Evolutionary conservation across 2,329 filamentous ascomycete species (phyloP).

Genomic region (Tothia fuscella): DNA sequence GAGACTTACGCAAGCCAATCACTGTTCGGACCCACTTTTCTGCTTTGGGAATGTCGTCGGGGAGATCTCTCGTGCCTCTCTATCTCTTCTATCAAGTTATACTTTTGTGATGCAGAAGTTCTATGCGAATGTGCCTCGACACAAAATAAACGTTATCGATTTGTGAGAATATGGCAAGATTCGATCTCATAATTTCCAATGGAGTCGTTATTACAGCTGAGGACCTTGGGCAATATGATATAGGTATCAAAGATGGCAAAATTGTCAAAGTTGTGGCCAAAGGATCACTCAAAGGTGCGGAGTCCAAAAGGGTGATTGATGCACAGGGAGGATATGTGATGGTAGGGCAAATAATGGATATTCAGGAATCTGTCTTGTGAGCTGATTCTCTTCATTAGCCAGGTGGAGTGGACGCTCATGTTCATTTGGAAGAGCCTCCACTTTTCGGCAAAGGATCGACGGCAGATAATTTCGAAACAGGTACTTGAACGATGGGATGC

Average conservation of each 20-base stretch:
- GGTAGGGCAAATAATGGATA: slow-evolving; percentile 15
- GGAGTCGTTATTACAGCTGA: slow-evolving; percentile 31
- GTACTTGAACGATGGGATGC: slow-evolving; percentile 7
- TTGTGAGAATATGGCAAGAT: slow-evolving; percentile 7
- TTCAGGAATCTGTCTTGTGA: not conserved
- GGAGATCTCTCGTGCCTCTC: too few species aligned
- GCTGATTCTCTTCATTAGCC: slow-evolving; percentile 12
- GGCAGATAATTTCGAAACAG: slow-evolving; percentile 29
- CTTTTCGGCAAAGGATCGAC: slow-evolving; percentile 31
- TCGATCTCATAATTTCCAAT: slow-evolving; percentile 31
- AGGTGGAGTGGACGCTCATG: slow-evolving; percentile 35
- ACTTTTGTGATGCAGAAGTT: too few species aligned
- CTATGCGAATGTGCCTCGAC: too few species aligned
- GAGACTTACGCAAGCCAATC: too few species aligned
- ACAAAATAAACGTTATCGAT: too few species aligned
- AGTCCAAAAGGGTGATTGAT: slow-evolving; percentile 26
- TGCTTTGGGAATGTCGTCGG: too few species aligned
- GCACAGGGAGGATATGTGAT: slow-evolving; percentile 35
- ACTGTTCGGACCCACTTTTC: too few species aligned
- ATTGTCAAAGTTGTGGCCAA: slow-evolving; percentile 24
- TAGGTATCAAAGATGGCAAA: slow-evolving; percentile 32
- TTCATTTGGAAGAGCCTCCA: slow-evolving; percentile 34
- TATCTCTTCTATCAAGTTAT: too few species aligned
- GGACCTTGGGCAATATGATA: slow-evolving; percentile 27
- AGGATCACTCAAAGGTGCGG: slow-evolving; percentile 20